Evolutionary conservation across 345 rosid genomes (phyloP), one percentile per base, ranked within the genome.

Genomic region (Lepidium aucheri): DNA sequence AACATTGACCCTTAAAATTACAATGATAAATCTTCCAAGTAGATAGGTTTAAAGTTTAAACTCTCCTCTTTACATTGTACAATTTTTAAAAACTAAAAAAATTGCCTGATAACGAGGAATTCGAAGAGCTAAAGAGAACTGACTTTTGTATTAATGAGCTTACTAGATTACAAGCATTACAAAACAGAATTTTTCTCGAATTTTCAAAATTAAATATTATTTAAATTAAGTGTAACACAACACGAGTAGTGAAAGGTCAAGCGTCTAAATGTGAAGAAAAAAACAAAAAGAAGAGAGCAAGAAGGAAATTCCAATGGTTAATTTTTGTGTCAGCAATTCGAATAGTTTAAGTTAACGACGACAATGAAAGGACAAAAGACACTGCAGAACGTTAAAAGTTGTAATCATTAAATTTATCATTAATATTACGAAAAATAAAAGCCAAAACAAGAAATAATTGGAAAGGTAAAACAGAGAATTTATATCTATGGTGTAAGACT

Each of bases 351-450:
- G 72, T 33, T 22, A 65, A 65, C 43, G 71, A 73, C 76, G 67
- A 66, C 56, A 73, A 30, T 17, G 66, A 73, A 73, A 65, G 5
- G 72, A 73, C 77, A 73, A 73, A 66, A 65, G 40, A 65, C 53
- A 56, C 50, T 50, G 33, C 67, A 73, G 56, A 66, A 66, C 45
- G 51, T 55, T 52, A 66, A 65, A 73, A 59, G 76, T 59, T 51
- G 72, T 35, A 66, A 73, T 72, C 65, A 72, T 72, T 72, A 44
- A 72, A 72, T 60, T 17, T 58, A 72, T 65, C 76, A 72, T 65
- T 34, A 65, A 73, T 59, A 42, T 66, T 50, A 20, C 56, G 47
- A 59, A 73, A 59, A 11, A 65, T 12, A 40, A 30, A 71, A 13
- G 34, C 49, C 38, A 38, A 3, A 55, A 45, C 30, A 54, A 63